Evolutionary conservation across 495 filamentous ascomycete species (phyloP), one percentile per base, ranked within the genome.

Genomic region (Jackrogersella multiformis): DNA sequence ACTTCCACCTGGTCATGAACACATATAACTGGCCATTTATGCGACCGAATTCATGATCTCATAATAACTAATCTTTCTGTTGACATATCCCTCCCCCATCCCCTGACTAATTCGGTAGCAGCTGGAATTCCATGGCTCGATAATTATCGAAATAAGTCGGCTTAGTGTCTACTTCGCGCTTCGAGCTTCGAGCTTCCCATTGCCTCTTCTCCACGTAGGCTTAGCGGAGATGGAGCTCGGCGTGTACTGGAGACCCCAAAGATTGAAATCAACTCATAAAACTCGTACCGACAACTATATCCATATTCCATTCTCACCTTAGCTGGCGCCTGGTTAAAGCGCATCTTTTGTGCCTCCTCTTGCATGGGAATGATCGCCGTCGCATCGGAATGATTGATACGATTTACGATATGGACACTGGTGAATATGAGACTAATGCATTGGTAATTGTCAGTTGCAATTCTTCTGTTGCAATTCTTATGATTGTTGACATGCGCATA

Each of bases 361-460:
- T 62, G 32, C 16, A 66, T 65, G 61, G 52, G 53, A 70, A 62
- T 56, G 44, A 53, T 20, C 48, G 49, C 26, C 48, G 49, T 36
- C 38, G 35, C 42, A 57, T 48, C 57, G 67, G 67, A 55, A 70
- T 70, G 67, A 61, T 66, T 70, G 67, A 70, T 70, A 70, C 41
- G 67, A 70, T 53, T 59, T 78, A 74, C 78, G 81, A 80, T 70
- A 84, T 84, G 81, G 81, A 84, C 73, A 77, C 79, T 73, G 81
- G 80, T 42, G 81, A 82, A 73, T 84, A 83, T 76, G 81, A 82
- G 56, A 84, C 81, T 68, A 84, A 84, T 74, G 78, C 79, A 36
- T 66, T 84, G 59, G 67, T 83, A 70, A 81, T 83, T 73, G 81
- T 84, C 60, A 63, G 79, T 65, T 26, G 10, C 21, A 28, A 8